phyloP scores from a whole-genome alignment of 2,329 filamentous ascomycete genomes.

The Setomelanomma holmii region DNA sequence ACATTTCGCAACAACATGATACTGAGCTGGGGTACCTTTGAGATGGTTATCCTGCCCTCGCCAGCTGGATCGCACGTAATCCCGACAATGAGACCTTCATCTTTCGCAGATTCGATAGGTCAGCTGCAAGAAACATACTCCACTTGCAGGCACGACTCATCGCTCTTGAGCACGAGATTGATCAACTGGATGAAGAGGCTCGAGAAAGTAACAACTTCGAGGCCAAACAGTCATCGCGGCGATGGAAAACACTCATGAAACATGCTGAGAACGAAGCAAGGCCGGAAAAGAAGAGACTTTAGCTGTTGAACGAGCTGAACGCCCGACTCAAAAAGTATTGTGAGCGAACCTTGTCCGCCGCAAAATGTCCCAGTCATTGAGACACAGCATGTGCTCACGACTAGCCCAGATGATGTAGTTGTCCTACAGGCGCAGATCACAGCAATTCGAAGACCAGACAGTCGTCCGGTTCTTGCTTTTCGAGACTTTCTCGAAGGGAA shows the following conservation, averaged over 20 bases:
- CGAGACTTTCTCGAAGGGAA: constrained; percentile 6
- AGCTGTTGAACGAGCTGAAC: constrained; percentile 2
- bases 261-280: not conserved
- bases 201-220: not conserved
- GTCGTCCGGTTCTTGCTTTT: not conserved
- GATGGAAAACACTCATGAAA: constrained; percentile 6
- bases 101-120: constrained; percentile 24
- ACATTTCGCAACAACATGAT: not conserved
- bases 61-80: constrained; percentile 25
- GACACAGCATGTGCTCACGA: not conserved
- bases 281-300: not conserved
- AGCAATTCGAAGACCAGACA: not conserved
- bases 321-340: constrained; percentile 4
- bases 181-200: constrained; percentile 3
- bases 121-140: constrained; percentile 22
- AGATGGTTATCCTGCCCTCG: constrained; percentile 21
- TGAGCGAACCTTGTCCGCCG: too few relatives aligned
- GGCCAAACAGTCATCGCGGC: not conserved
- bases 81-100: constrained; percentile 25
- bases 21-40: constrained; percentile 3
- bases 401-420: not conserved
- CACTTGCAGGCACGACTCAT: constrained; percentile 13
- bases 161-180: constrained; percentile 4
- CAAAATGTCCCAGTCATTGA: not conserved
- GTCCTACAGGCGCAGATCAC: constrained; percentile 1